Evolutionary conservation across 495 filamentous ascomycete genomes (phyloP), one percentile per base, ranked within the genome.

Genomic region (Trypethelium eluteriae): DNA sequence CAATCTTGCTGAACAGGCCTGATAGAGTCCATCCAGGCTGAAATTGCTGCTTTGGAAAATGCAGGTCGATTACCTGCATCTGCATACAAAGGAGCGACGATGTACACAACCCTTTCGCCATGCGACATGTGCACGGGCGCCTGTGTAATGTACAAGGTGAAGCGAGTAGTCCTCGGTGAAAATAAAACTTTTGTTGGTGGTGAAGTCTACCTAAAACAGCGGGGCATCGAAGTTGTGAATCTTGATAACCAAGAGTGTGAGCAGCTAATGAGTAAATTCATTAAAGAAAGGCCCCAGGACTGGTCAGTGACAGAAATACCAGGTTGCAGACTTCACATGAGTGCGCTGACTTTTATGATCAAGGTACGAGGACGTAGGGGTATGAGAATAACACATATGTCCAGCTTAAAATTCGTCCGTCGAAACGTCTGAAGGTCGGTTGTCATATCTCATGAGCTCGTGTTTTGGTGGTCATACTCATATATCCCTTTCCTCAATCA

Each of bases 61-160:
- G 87, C 89, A 0, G 90, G 91, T 47, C 86, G 89, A 64, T 82
- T 92, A 47, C 85, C 88, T 46, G 89, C 87, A 12, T 83, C 82
- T 0, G 83, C 84, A 25, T 94, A 93, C 76, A 77, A 81, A 70
- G 88, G 89, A 50, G 80, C 85, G 50, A 94, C 91, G 3, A 92
- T 94, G 87, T 94, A 90, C 76, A 94, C 90, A 9, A 93, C 91
- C 2, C 79, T 95, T 3, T 93, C 90, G 14, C 91, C 90, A 0
- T 96, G 91, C 74, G 87, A 92, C 74, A 94, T 94, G 90, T 93
- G 89, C 81, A 88, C 90, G 14, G 90, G 90, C 35, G 90, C 91
- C 3, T 91, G 88, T 70, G 77, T 95, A 57, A 81, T 93, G 64
- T 94, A 92, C 79, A 88, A 89, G 70, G 84, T 96, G 47, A 81